phyloP scores from a whole-genome alignment of 805 yeast species.

The Candida ponderosae region DNA sequence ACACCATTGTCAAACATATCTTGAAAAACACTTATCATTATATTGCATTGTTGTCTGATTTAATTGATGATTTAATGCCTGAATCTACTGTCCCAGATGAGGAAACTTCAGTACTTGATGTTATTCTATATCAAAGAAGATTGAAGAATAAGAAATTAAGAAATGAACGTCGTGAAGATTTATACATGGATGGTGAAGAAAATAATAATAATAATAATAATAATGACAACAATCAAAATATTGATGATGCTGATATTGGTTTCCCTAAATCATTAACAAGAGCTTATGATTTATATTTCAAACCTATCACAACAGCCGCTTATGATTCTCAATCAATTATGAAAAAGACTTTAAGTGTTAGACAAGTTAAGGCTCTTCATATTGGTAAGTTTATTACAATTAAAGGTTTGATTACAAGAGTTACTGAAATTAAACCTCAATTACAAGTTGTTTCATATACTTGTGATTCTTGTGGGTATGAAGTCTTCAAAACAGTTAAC shows the following conservation, averaged over 20 bases:
- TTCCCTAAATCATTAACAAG: constrained; percentile 86
- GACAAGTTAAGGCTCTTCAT: constrained; percentile 78
- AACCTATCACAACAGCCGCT: constrained; percentile 50
- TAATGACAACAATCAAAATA: constrained; percentile 12
- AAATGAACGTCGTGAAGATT: constrained; percentile 60
- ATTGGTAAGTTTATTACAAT: constrained; percentile 86
- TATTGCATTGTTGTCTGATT: constrained; percentile 65
- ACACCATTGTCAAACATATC: constrained; percentile 41
- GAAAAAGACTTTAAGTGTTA: constrained; percentile 52
- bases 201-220: constrained; percentile 21
- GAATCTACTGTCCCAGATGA: constrained; percentile 74
- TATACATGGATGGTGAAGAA: constrained; percentile 28
- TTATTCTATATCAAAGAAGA: constrained; percentile 83
- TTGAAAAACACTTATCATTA: constrained; percentile 72
- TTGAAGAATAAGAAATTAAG: constrained; percentile 70
- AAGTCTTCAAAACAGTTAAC: constrained; percentile 91
- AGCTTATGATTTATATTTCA: constrained; percentile 79
- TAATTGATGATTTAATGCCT: constrained; percentile 80
- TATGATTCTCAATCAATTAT: constrained; percentile 20
- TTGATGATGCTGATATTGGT: constrained; percentile 35
- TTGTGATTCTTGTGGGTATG: constrained; percentile 96
- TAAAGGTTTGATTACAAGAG: constrained; percentile 91
- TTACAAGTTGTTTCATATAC: constrained; percentile 91
- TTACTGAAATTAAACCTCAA: constrained; percentile 92
- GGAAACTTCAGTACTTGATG: constrained; percentile 87